Conservation (phyloP, 2,329 filamentous ascomycete genomes). For the Hansfordia pulvinata region DNA sequence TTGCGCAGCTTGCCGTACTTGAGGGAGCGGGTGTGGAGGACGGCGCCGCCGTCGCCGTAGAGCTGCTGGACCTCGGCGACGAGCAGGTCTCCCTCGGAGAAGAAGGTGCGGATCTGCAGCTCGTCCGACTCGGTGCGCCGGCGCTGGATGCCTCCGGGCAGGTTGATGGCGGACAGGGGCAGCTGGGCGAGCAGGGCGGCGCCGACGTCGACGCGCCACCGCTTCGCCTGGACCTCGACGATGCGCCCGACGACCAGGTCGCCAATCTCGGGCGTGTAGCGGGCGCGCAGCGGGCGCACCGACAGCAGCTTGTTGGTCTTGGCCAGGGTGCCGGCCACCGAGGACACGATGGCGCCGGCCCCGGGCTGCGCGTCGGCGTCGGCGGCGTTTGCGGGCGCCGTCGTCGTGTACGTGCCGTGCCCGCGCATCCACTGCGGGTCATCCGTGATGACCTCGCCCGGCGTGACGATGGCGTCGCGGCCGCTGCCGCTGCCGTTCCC, state of each 20-base stretch:
- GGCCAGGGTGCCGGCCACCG: slow-evolving; percentile 77
- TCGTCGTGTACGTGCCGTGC: slow-evolving; percentile 75
- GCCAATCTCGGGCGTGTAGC: slow-evolving; percentile 92
- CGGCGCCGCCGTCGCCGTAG: slow-evolving; percentile 73
- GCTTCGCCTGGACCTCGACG: slow-evolving; percentile 80
- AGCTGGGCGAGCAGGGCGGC: slow-evolving; percentile 75
- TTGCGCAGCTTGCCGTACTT: slow-evolving; percentile 95
- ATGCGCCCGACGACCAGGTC: slow-evolving; percentile 91
- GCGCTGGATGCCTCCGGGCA: slow-evolving; percentile 84
- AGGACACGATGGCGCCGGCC: slow-evolving; percentile 72
- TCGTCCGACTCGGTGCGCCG: slow-evolving; percentile 92
- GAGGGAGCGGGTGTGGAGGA: slow-evolving; percentile 76
- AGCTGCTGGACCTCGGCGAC: slow-evolving; percentile 91
- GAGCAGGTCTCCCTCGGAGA: slow-evolving; percentile 84
- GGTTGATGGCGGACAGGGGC: slow-evolving; percentile 80
- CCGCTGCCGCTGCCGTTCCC: slow-evolving; percentile 13
- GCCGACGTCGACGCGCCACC: slow-evolving; percentile 92
- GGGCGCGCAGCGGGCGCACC: slow-evolving; percentile 75
- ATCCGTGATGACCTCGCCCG: slow-evolving; percentile 75
- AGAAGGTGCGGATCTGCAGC: slow-evolving; percentile 94
- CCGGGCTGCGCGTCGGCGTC: too few species aligned
- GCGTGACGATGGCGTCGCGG: slow-evolving; percentile 57
- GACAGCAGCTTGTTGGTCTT: slow-evolving; percentile 96
- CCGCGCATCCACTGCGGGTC: slow-evolving; percentile 98
- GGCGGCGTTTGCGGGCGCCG: too few species aligned